Conservation (phyloP, 371 early-diverging fungal genomes). For the Rhizopus stolonifer region DNA sequence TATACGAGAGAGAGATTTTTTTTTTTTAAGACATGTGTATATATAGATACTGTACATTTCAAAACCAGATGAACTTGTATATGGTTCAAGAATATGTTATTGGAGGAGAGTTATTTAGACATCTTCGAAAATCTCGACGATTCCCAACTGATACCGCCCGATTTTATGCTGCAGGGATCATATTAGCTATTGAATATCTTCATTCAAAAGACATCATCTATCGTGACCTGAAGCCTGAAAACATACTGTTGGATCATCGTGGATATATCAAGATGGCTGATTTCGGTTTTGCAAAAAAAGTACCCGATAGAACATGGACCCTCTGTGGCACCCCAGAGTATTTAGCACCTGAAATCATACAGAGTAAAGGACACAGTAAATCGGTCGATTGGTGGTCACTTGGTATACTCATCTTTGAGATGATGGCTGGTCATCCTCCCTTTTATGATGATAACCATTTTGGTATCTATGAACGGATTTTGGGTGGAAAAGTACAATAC, state of each 20-base stretch:
- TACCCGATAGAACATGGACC: constrained; percentile 85
- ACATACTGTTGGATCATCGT: constrained; percentile 82
- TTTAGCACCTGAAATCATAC: constrained; percentile 97
- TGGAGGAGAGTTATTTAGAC: constrained; percentile 96
- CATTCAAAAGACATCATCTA: constrained; percentile 93
- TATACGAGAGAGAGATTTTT: too few species aligned
- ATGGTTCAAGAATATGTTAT: constrained; percentile 97
- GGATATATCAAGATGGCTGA: constrained; percentile 99
- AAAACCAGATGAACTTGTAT: constrained; percentile 85
- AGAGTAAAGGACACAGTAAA: constrained; percentile 94
- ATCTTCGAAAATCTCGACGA: constrained; percentile 86
- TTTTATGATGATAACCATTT: constrained; percentile 95
- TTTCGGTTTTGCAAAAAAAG: constrained; percentile 98
- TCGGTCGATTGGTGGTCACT: constrained; percentile 99
- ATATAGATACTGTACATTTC: constrained; percentile 80
- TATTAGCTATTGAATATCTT: constrained; percentile 86
- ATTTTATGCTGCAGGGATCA: constrained; percentile 80
- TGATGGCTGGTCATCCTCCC: constrained; percentile 93
- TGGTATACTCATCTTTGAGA: constrained; percentile 96
- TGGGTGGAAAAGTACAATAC: constrained; percentile 71
- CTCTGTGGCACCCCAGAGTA: constrained; percentile 99
- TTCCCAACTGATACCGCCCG: constrained; percentile 88
- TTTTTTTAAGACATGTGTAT: too few species aligned
- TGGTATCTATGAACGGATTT: constrained; percentile 84
- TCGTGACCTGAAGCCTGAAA: constrained; percentile 96